phyloP scores from a whole-genome alignment of 164 flowering plant species.

The Buxus sempervirens region DNA sequence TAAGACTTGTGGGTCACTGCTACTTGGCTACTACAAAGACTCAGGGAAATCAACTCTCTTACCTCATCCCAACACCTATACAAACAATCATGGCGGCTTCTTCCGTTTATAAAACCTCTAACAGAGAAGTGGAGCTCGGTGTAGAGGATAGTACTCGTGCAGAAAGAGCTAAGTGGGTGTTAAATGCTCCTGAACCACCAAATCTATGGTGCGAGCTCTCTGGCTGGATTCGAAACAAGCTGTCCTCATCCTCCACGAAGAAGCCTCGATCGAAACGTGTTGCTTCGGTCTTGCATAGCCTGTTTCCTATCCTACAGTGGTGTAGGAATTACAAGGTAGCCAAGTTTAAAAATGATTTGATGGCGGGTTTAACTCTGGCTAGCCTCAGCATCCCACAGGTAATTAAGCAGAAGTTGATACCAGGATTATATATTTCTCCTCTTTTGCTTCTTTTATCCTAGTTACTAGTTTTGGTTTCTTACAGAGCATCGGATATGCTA shows the following conservation, averaged over 20 bases:
- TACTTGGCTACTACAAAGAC: too few relatives aligned
- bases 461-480: constrained; percentile 4
- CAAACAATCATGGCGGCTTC: constrained; percentile 30
- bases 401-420: too few relatives aligned
- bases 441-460: neutral
- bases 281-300: constrained; percentile 28
- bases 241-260: constrained; percentile 12
- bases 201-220: constrained; percentile 31
- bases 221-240: constrained; percentile 26
- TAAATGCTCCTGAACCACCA: constrained; percentile 57
- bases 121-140: constrained; percentile 13
- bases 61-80: constrained; percentile 26
- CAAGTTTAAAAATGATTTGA: constrained; percentile 52
- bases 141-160: constrained; percentile 8
- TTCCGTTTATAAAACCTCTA: constrained; percentile 7
- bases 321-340: constrained; percentile 46
- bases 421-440: neutral
- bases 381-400: constrained; percentile 91
- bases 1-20: too few relatives aligned
- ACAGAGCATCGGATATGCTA: constrained; percentile 90
- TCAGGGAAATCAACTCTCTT: neutral
- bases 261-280: constrained; percentile 7
- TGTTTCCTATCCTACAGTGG: constrained; percentile 77
- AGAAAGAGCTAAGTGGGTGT: constrained; percentile 36
- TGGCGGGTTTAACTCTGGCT: constrained; percentile 82